Conservation (phyloP, 2,329 filamentous ascomycete species). For the Fusarium newnesense region DNA sequence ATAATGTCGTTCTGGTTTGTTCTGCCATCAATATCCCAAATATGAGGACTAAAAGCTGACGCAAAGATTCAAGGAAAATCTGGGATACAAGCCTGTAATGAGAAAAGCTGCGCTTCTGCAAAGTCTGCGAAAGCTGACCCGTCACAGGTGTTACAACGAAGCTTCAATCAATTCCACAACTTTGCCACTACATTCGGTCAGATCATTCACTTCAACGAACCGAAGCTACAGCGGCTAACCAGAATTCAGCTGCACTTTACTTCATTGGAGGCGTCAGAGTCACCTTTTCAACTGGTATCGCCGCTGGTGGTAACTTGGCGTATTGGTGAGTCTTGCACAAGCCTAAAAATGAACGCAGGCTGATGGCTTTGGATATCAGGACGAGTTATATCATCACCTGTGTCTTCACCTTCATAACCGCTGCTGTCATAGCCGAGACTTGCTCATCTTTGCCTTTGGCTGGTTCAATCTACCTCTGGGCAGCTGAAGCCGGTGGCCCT, state of each 20-base stretch:
- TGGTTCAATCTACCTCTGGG: background rate
- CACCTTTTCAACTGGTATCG: background rate
- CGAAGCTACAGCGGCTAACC: no score
- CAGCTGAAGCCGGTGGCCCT: background rate
- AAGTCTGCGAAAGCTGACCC: rapidly evolving
- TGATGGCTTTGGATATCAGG: background rate
- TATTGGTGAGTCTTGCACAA: background rate
- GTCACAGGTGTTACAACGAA: background rate
- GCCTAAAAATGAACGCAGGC: no score
- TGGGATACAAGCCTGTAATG: background rate
- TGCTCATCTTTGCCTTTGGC: background rate
- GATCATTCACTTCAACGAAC: background rate
- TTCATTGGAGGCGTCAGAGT: slow-evolving; percentile 4
- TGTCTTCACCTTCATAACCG: background rate
- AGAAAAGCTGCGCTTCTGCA: no score
- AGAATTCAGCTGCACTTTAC: background rate
- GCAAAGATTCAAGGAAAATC: rapidly evolving
- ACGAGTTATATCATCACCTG: background rate
- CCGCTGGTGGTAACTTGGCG: background rate
- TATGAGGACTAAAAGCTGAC: background rate
- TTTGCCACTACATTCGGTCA: slow-evolving; percentile 1
- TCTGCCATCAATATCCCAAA: no score
- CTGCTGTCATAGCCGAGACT: background rate
- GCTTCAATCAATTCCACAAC: slow-evolving; percentile 8
- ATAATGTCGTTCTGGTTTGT: no score